These are phyloP conservation scores for Xylaria polymorpha DNA, from an alignment of 2,329 filamentous ascomycete genomes.

Conservation along the genomic window DNA sequence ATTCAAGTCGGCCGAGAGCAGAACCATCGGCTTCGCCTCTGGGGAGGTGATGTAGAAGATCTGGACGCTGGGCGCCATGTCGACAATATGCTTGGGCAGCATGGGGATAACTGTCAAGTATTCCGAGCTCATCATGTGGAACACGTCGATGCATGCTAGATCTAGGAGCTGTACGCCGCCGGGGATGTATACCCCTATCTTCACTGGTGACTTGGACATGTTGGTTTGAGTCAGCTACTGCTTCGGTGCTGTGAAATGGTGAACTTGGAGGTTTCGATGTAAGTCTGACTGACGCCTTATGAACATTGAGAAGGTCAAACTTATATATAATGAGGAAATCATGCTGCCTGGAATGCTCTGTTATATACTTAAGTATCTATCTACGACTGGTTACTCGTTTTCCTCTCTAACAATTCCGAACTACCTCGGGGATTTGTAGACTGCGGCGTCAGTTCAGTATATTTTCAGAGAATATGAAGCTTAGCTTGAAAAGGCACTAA, in stretches of 20 bases:
- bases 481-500: background rate
- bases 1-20: constrained; percentile 22
- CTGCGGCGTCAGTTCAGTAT: background rate
- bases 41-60: constrained; percentile 32
- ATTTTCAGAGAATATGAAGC: background rate
- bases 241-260: background rate
- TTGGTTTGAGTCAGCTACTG: background rate
- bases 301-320: background rate
- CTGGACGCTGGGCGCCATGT: constrained; percentile 29
- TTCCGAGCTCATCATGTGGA: constrained; percentile 37
- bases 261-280: background rate
- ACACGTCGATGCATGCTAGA: constrained; percentile 33
- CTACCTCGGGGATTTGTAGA: constrained; percentile 18
- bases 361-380: no score
- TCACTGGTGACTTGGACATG: constrained; percentile 23
- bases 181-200: constrained; percentile 33
- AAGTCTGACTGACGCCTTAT: background rate
- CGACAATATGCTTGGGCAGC: constrained; percentile 26
- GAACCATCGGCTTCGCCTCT: constrained; percentile 12
- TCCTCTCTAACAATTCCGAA: constrained; percentile 9
- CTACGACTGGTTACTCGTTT: background rate
- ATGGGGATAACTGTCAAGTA: constrained; percentile 30
- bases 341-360: constrained; percentile 5
- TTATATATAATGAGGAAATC: background rate
- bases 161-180: constrained; percentile 29